Evolutionary conservation across 2,329 filamentous ascomycete species (phyloP).

Genomic region (Ascochyta fabae): DNA sequence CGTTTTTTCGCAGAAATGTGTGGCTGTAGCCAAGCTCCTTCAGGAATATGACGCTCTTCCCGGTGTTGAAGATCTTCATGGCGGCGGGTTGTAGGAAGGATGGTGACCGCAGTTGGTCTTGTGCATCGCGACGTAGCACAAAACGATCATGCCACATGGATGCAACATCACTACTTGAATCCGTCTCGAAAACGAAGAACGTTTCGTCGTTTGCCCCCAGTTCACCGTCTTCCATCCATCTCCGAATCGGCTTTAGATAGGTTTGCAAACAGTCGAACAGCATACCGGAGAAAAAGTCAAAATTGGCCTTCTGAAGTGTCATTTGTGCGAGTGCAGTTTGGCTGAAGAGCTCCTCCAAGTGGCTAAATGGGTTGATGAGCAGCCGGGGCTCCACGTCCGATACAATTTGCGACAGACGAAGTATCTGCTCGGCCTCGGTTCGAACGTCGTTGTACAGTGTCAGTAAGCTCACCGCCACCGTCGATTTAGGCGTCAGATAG

Average conservation of each 20-base stretch:
- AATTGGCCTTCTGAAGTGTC: slow-evolving; percentile 67
- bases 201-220: slow-evolving; percentile 69
- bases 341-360: slow-evolving; percentile 79
- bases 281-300: slow-evolving; percentile 68
- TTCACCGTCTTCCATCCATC: slow-evolving; percentile 84
- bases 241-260: slow-evolving; percentile 78
- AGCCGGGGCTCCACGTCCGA: slow-evolving; percentile 58
- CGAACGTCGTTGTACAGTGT: slow-evolving; percentile 65
- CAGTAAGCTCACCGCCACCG: slow-evolving; percentile 71
- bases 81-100: slow-evolving; percentile 74
- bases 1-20: slow-evolving; percentile 19
- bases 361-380: slow-evolving; percentile 65
- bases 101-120: slow-evolving; percentile 71
- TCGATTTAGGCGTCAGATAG: slow-evolving; percentile 61
- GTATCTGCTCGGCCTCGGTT: slow-evolving; percentile 61
- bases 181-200: slow-evolving; percentile 75
- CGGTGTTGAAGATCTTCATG: slow-evolving; percentile 79
- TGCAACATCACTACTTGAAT: slow-evolving; percentile 63
- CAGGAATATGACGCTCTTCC: slow-evolving; percentile 88
- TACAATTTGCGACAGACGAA: slow-evolving; percentile 67
- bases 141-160: slow-evolving; percentile 81
- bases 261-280: slow-evolving; percentile 84
- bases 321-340: slow-evolving; percentile 73
- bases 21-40: slow-evolving; percentile 68
- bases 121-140: slow-evolving; percentile 65